These are phyloP conservation scores for Termitomyces sp. DNA, from an alignment of 768 basidiomycete genomes.

Conservation along the genomic window DNA sequence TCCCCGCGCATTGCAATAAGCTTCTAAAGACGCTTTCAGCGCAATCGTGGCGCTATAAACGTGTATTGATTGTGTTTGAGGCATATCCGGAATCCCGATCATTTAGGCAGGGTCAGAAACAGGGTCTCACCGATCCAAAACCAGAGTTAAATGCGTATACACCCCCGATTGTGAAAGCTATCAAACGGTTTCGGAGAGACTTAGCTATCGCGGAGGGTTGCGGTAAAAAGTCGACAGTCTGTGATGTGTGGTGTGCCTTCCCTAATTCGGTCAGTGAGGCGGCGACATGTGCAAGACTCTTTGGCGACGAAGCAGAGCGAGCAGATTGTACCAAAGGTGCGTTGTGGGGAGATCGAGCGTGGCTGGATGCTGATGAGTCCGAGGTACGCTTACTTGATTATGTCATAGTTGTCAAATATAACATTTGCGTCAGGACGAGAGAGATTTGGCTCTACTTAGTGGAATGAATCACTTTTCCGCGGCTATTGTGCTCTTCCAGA, in stretches of 20 bases:
- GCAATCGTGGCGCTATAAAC: conserved; percentile 60
- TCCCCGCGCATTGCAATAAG: conserved; percentile 38
- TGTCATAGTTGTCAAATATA: neutral
- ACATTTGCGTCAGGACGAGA: conserved; percentile 46
- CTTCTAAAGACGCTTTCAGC: conserved; percentile 39
- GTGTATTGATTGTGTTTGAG: conserved; percentile 60
- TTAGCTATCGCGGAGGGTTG: conserved; percentile 59
- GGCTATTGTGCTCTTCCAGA: conserved; percentile 54
- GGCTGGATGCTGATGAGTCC: conserved; percentile 53
- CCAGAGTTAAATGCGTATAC: conserved; percentile 47
- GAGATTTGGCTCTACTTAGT: conserved; percentile 19
- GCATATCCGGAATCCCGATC: conserved; percentile 50
- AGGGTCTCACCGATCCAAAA: conserved; percentile 1
- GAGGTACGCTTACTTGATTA: conserved; percentile 32
- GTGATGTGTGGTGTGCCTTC: conserved; percentile 53
- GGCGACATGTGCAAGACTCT: conserved; percentile 47
- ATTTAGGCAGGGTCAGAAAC: conserved; percentile 13
- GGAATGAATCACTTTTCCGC: conserved; percentile 74
- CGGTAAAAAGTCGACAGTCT: conserved; percentile 39
- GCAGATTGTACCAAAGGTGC: conserved; percentile 35
- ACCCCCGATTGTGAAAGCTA: conserved; percentile 61
- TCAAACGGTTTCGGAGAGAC: conserved; percentile 63
- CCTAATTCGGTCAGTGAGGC: conserved; percentile 56
- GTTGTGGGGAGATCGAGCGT: conserved; percentile 57
- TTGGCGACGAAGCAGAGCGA: conserved; percentile 53